phyloP scores from a whole-genome alignment of 2,329 filamentous ascomycete genomes.

The Neopestalotiopsis sp. region DNA sequence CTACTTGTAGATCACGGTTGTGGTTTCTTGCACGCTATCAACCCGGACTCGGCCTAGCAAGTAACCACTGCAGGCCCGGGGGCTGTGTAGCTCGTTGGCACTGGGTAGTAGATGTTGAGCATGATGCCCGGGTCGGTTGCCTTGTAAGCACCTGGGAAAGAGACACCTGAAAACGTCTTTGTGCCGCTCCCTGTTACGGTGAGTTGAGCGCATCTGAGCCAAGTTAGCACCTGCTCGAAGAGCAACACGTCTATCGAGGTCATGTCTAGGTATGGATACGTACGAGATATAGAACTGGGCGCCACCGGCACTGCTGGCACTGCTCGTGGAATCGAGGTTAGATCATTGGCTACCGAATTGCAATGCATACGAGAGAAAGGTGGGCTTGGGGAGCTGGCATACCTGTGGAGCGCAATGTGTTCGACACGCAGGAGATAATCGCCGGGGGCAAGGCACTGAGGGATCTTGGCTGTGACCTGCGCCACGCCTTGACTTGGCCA shows the following conservation, averaged over 20 bases:
- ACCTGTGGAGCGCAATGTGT: slow-evolving; percentile 51
- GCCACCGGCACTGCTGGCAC: slow-evolving; percentile 44
- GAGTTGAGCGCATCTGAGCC: slow-evolving; percentile 37
- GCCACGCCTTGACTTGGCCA: slow-evolving; percentile 48
- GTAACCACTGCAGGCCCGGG: slow-evolving; percentile 31
- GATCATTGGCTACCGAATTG: background rate
- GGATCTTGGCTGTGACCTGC: slow-evolving; percentile 47
- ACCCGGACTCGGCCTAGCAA: slow-evolving; percentile 6
- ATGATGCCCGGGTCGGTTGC: slow-evolving; percentile 38
- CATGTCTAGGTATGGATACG: slow-evolving; percentile 23
- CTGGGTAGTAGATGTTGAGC: slow-evolving; percentile 39
- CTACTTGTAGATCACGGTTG: too few species aligned
- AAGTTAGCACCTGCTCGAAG: background rate
- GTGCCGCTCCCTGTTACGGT: slow-evolving; percentile 49
- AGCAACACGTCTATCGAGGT: background rate
- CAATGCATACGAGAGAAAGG: background rate
- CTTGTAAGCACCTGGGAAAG: slow-evolving; percentile 44
- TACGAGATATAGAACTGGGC: slow-evolving; percentile 52
- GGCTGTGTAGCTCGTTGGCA: slow-evolving; percentile 34
- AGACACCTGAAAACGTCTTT: slow-evolving; percentile 33
- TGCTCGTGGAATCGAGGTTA: slow-evolving; percentile 18
- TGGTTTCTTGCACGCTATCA: background rate
- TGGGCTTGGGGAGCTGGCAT: background rate
- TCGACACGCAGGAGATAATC: slow-evolving; percentile 56
- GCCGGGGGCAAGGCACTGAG: slow-evolving; percentile 50